Base-by-base conservation (phyloP, 345 rosid genomes). In the Cardamine resedifolia region DNA sequence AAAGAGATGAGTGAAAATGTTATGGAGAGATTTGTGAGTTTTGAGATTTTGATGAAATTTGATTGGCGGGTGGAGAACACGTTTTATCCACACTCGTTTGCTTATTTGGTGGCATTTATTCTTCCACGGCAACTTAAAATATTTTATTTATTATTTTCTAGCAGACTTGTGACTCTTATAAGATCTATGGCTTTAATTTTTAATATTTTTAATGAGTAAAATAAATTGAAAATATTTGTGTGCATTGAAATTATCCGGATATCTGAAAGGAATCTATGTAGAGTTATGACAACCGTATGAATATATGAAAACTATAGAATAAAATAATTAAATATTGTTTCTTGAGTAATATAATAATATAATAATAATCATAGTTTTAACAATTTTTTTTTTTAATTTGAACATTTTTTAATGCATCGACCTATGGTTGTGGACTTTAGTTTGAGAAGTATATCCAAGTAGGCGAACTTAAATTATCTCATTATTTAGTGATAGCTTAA, bases 11-110 rank as follows among this genome's bases (percentile, higher is more conserved):
- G 44, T 34, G 38, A 34, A 39, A 18, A 6, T 18, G 21, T 21
- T 31, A 26, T 24, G 7, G 1, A 36, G 60, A 55, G 44, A 44
- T 58, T 18, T 26, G 70, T 41, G 52, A 70, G 20, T 14, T 4
- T 45, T 65, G 64, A 53, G 67, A 57, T 24, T 78, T 75, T 56
- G 79, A 64, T 71, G 73, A 15, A 64, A 31, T 86, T 76, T 86
- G 83, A 89, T 89, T 89, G 91, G 91, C 78, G 70, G 81, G 58
- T 77, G 83, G 71, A 57, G 47, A 6, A 6, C 85, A 81, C 88
- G 84, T 80, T 84, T 83, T 85, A 83, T 88, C 94, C 90, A 85
- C 87, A 83, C 89, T 81, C 76, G 24, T 6, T 68, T n/a, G 60
- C 18, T 19, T 28, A 39, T 58, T 44, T 70, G 73, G 56, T 76